phyloP scores from a whole-genome alignment of 202 grass and related monocot genomes.

The Alloteropsis angusta region DNA sequence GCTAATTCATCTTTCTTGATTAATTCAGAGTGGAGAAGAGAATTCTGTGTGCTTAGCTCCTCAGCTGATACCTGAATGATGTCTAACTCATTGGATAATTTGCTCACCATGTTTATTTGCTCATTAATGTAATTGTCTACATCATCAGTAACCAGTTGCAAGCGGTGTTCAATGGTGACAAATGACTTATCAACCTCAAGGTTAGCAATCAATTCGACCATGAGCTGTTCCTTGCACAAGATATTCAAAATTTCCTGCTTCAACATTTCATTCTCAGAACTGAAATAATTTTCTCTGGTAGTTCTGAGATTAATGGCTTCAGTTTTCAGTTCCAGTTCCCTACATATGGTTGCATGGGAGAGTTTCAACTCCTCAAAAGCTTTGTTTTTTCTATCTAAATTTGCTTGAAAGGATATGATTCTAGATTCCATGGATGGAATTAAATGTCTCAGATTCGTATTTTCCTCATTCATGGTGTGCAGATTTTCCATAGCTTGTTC shows the following conservation, averaged over 20 bases:
- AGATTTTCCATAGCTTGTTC: constrained; percentile 27
- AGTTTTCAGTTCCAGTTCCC: constrained; percentile 42
- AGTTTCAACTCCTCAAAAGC: constrained; percentile 34
- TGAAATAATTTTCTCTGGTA: constrained; percentile 45
- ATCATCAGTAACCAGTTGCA: constrained; percentile 46
- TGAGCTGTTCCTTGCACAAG: constrained; percentile 9
- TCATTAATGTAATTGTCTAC: constrained; percentile 41
- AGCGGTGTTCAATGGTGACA: constrained; percentile 27
- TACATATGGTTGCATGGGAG: constrained; percentile 34
- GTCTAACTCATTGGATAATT: constrained; percentile 52
- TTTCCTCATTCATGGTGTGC: constrained; percentile 32
- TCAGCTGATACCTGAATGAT: constrained; percentile 42
- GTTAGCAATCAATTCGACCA: constrained; percentile 25
- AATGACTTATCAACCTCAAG: constrained; percentile 27
- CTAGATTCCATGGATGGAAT: constrained; percentile 43
- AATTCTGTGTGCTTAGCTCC: constrained; percentile 44
- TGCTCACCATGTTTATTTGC: constrained; percentile 41
- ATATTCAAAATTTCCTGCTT: constrained; percentile 38
- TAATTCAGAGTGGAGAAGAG: constrained; percentile 62
- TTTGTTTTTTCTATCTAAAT: constrained; percentile 36
- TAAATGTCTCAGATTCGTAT: constrained; percentile 21
- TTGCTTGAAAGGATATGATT: constrained; percentile 33
- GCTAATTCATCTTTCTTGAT: constrained; percentile 66
- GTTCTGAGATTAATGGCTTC: constrained; percentile 22
- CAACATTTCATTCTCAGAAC: constrained; percentile 35